A percentile compares a stretch with the other conserved stretches of the same genome.
These are phyloP conservation scores for Rheum nobile DNA, from an alignment of 148 eudicot species.

Conservation along the genomic window DNA sequence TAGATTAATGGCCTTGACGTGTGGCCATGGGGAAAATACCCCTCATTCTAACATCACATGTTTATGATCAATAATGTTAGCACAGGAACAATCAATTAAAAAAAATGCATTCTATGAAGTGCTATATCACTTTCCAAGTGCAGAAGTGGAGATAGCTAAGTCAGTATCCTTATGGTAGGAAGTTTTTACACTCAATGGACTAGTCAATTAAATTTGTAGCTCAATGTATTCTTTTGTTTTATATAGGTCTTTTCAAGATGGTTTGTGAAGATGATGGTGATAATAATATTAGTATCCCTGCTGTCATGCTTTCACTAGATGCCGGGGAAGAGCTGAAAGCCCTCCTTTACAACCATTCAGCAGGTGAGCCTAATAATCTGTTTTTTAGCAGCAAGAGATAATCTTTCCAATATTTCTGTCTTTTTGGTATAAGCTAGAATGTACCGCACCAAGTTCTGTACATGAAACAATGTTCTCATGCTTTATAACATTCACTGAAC, in stretches of 20 bases:
- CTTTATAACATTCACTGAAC: background rate
- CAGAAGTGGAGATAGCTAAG: background rate
- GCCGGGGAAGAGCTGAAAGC: conserved; percentile 60
- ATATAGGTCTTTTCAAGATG: conserved; percentile 95
- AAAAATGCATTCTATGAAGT: background rate
- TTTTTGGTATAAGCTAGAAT: background rate
- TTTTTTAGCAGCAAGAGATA: background rate
- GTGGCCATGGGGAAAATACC: background rate
- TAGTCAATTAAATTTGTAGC: background rate
- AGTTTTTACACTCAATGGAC: background rate
- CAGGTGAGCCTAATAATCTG: conserved; percentile 30
- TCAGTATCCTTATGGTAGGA: background rate
- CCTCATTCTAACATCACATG: background rate
- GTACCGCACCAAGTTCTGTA: background rate
- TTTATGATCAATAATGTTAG: background rate
- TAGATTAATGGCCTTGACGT: background rate
- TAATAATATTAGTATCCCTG: conserved; percentile 58
- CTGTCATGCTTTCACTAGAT: conserved; percentile 83
- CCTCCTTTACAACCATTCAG: conserved; percentile 38
- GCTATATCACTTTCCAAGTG: background rate
- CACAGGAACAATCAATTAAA: background rate
- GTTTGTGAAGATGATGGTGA: conserved; percentile 84
- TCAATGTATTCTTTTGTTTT: background rate
- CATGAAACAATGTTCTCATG: background rate
- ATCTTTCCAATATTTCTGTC: background rate